Base-by-base conservation (phyloP, 371 early-diverging fungal genomes). In the Rhizopus microsporus region DNA sequence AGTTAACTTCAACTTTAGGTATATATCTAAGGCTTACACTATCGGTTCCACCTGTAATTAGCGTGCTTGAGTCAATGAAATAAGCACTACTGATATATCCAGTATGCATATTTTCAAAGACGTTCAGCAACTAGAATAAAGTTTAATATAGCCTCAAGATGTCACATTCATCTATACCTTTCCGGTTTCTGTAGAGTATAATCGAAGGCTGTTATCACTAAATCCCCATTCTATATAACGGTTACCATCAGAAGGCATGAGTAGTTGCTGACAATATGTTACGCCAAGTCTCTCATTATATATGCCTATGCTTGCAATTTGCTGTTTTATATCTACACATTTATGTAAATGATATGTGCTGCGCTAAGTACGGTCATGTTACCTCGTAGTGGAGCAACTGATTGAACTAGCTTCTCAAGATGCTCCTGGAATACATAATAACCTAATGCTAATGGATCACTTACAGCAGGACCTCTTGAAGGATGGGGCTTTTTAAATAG, bases 401-500 rank as follows among this genome's bases (percentile, higher is more conserved):
- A 84, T 50, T 82, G 87, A 0, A 84, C 71, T 37, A 89, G 58
- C 32, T 77, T 79, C n/a, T 83, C 70, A 5, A 79, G 57, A 56
- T 87, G 74, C 7, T 71, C 62, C 5, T 82, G 76, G 39, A 89
- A 62, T 17, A 75, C 69, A 51, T 81, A 86, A 15, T 65, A 74
- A 1, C 75, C 75, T 15, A 67, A 50, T 8, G 62, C 60, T 49
- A 70, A 37, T 2, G 74, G 71, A 38, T 80, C 82, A 10, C 61
- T 60, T 34, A 68, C 66, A 5, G 67, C 55, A 7, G 73, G 65
- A 3, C 62, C 49, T 38, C 86, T 72, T 4, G 71, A 59, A 30
- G 90, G 87, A 71, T 94, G 95, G 0, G 93, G 90, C 59, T 81
- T 83, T 47, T 78, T 85, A 60, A 94, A 94, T 23, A 94, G 61